Conservation (phyloP, 2,329 filamentous ascomycete species). For the Parastagonospora nodorum region DNA sequence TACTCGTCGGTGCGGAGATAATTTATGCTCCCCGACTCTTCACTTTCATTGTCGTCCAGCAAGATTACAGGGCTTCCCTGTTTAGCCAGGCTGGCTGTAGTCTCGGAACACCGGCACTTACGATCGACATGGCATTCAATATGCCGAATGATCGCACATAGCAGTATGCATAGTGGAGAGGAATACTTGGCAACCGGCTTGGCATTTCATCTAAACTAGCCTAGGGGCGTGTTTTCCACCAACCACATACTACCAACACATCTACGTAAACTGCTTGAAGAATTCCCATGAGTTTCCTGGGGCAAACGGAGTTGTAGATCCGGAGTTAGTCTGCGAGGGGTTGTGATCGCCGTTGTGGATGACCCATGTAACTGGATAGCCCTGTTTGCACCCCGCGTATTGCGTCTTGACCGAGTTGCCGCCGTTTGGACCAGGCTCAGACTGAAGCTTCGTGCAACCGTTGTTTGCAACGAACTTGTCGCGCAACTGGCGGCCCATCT, state of each 20-base stretch:
- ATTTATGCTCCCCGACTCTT: neutral
- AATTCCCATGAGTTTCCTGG: constrained; percentile 41
- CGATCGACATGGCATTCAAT: neutral
- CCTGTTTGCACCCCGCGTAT: constrained; percentile 29
- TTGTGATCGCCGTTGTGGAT: constrained; percentile 18
- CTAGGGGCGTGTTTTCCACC: neutral
- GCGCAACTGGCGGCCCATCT: constrained; percentile 39
- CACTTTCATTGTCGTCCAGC: neutral
- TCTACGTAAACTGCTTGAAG: constrained; percentile 24
- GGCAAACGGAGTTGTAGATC: constrained; percentile 16
- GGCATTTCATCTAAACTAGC: neutral
- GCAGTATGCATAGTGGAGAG: neutral
- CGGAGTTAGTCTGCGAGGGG: constrained; percentile 20
- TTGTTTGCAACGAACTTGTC: constrained; percentile 47
- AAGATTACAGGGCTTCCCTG: too few species aligned
- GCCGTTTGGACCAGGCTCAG: constrained; percentile 23
- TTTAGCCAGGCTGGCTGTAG: too few species aligned
- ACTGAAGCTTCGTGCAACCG: constrained; percentile 32
- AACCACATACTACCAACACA: neutral
- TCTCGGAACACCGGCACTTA: too few species aligned
- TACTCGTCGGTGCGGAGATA: constrained; percentile 7
- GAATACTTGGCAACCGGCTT: neutral
- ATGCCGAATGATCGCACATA: neutral
- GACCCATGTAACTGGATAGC: constrained; percentile 41
- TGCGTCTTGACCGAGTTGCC: constrained; percentile 14